These are phyloP conservation scores for Paraglomus brasilianum DNA, from an alignment of 192 early-diverging fungal species.

Conservation along the genomic window DNA sequence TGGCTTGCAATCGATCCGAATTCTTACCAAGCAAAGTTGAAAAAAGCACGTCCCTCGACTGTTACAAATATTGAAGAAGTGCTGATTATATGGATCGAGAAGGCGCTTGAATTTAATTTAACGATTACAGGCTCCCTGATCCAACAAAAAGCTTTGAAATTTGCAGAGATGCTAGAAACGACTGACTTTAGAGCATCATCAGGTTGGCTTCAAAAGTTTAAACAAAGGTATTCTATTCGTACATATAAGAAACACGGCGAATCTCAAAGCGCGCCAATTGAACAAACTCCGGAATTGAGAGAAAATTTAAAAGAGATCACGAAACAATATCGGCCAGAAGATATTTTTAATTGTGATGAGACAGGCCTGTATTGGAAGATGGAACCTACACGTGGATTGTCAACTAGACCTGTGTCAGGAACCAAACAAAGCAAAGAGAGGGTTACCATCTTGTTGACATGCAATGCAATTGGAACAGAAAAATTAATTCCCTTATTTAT, in stretches of 20 bases:
- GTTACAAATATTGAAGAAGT: neutral
- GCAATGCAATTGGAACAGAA: neutral
- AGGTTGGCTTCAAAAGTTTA: neutral
- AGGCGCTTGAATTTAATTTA: no score
- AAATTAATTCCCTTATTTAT: neutral
- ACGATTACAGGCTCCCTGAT: neutral
- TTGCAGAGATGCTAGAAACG: neutral
- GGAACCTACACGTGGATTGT: neutral
- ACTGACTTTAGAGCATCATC: conserved; percentile 2
- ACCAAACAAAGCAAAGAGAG: neutral
- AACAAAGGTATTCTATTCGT: neutral
- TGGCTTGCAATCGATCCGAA: neutral
- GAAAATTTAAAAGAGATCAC: neutral
- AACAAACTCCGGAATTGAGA: neutral
- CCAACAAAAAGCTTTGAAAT: neutral
- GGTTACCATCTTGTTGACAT: neutral
- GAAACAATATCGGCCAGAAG: neutral
- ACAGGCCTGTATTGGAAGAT: conserved; percentile 17
- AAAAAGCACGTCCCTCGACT: neutral
- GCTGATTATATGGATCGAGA: no score
- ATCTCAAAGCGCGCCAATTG: neutral
- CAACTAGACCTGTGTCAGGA: neutral
- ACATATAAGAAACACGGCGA: neutral
- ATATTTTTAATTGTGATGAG: conserved; percentile 18
- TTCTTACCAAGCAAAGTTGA: neutral